Conservation (phyloP, 257 asterid species). For the Ehretia macrophylla region DNA sequence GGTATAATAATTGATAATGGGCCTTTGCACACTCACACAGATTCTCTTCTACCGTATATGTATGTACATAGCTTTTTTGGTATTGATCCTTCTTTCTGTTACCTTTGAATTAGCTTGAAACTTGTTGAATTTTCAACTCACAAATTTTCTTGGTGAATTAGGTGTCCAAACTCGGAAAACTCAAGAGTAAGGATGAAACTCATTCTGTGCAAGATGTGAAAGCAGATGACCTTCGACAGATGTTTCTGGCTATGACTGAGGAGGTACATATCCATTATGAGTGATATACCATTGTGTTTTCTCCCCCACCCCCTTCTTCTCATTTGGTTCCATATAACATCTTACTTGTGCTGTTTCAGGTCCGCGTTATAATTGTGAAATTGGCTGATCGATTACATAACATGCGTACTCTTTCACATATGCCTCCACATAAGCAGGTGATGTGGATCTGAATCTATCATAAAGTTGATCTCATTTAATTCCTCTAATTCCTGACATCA, state of each 20-base stretch:
- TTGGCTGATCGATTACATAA: slow-evolving; percentile 93
- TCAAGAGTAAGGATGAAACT: slow-evolving; percentile 70
- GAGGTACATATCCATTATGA: slow-evolving; percentile 44
- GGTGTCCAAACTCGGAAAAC: slow-evolving; percentile 97
- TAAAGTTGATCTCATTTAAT: slow-evolving; percentile 2
- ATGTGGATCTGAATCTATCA: slow-evolving; percentile 10
- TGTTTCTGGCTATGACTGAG: slow-evolving; percentile 97
- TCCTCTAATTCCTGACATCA: slow-evolving; percentile 5
- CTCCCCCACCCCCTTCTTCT: too few species aligned
- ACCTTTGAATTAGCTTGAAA: neutral
- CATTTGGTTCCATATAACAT: neutral
- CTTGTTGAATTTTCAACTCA: slow-evolving; percentile 4
- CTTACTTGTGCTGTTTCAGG: slow-evolving; percentile 42
- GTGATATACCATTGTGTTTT: slow-evolving; percentile 4
- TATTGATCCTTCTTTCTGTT: neutral
- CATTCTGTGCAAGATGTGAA: slow-evolving; percentile 87
- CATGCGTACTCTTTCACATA: slow-evolving; percentile 94
- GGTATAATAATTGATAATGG: slow-evolving; percentile 22
- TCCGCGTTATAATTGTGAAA: slow-evolving; percentile 90
- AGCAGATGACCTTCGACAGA: slow-evolving; percentile 95
- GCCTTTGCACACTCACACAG: neutral
- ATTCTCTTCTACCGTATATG: too few species aligned
- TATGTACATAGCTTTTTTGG: neutral
- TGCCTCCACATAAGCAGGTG: slow-evolving; percentile 99
- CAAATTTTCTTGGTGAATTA: slow-evolving; percentile 22